Evolutionary conservation across 2,329 filamentous ascomycete species (phyloP), one percentile per base, ranked within the genome.

Genomic region (Xylaria sp.): DNA sequence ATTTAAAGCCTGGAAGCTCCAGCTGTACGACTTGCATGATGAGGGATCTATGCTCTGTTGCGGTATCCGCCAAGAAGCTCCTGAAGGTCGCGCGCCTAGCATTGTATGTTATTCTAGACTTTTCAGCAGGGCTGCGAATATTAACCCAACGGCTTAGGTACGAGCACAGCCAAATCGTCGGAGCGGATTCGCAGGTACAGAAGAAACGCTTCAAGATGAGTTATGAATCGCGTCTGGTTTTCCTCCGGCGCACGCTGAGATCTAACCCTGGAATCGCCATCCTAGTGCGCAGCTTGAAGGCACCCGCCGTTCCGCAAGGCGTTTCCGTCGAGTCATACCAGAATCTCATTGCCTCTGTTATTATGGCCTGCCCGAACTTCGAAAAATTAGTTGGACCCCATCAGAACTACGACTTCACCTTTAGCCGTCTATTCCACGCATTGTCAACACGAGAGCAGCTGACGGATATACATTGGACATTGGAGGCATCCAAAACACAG

Each of bases 1-100:
- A 91, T 74, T 75, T 90, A 13, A 78, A 77, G 7, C 75, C 78
- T 15, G 79, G 79, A 2, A 86, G 83, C 71, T 78, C 79, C 41
- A 89, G 87, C 77, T 91, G 89, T 75, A 84, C 88, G 18, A 90
- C 89, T 20, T 91, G 89, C 77, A 90, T 87, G 86, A 89, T 89
- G 86, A 83, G 89, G 58, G 88, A 91, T 73, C 79, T 86, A 36
- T 86, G 84, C 72, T 84, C 83, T 51, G 76, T 90, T 49, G 82
- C 84, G 12, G 66, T 88, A 12, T 81, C 83, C 46, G 86, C 84
- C 18, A 83, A 82, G 69, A 88, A 85, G 73, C 86, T 86, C 80
- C 80, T 84, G 73, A 83, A 83, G 71, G 83, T 83, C 49, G 87
- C 86, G 7, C 83, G 84, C 23, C 78, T 79, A 23, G 84, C 84